phyloP scores from a whole-genome alignment of 2,329 filamentous ascomycete species.

The Albophoma yamanashiensis region DNA sequence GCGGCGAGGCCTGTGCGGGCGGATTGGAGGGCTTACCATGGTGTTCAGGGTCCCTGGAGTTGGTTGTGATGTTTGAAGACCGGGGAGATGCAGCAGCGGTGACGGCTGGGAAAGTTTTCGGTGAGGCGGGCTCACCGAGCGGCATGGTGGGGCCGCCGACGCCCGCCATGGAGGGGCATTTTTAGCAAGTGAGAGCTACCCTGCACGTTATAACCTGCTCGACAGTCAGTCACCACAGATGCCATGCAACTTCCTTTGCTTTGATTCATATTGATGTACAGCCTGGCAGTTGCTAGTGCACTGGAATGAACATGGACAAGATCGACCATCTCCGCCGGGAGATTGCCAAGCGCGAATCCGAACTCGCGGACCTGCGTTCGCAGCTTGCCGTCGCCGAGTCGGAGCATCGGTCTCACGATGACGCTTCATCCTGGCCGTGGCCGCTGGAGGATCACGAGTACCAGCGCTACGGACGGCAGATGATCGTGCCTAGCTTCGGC shows the following conservation, averaged over 20 bases:
- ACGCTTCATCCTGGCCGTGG: slow-evolving; percentile 40
- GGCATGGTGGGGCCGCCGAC: not conserved
- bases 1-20: not conserved
- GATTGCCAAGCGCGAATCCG: slow-evolving; percentile 35
- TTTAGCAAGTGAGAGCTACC: not conserved
- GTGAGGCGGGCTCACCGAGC: slow-evolving; percentile 6
- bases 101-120: slow-evolving; percentile 1
- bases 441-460: slow-evolving; percentile 66
- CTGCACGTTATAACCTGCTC: not conserved
- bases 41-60: not conserved
- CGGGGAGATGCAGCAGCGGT: not conserved
- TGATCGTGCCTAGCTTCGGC: slow-evolving; percentile 77
- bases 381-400: slow-evolving; percentile 32
- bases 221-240: not conserved
- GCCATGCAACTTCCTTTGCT: not conserved
- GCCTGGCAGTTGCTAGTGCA: no score
- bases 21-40: not conserved
- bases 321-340: slow-evolving; percentile 31
- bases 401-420: slow-evolving; percentile 3
- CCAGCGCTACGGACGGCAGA: slow-evolving; percentile 76
- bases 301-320: slow-evolving; percentile 21
- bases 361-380: slow-evolving; percentile 32
- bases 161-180: not conserved
- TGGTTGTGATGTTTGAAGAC: not conserved
- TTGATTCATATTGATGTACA: not conserved